A percentile compares a stretch with the other conserved stretches of the same genome.
phyloP scores from a whole-genome alignment of 2,329 filamentous ascomycete genomes.

The Calonectria honghensis region DNA sequence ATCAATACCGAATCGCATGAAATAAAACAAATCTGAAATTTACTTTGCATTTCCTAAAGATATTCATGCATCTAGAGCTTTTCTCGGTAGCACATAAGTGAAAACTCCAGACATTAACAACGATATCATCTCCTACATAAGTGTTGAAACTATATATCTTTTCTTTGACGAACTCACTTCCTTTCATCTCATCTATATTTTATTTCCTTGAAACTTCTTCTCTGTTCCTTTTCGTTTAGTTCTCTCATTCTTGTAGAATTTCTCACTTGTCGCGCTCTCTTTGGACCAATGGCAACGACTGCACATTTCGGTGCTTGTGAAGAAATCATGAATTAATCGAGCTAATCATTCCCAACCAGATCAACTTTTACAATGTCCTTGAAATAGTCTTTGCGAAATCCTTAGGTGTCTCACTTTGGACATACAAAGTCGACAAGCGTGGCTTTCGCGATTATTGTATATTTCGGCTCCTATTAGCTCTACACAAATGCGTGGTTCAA shows the following conservation, averaged over 20 bases:
- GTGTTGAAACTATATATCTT: too few relatives aligned
- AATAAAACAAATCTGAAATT: too few relatives aligned
- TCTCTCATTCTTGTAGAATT: neutral
- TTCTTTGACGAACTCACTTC: too few relatives aligned
- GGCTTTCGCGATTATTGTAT: neutral
- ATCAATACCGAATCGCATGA: too few relatives aligned
- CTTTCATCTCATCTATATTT: too few relatives aligned
- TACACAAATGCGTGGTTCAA: neutral
- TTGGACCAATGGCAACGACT: neutral
- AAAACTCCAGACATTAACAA: too few relatives aligned
- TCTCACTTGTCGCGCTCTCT: neutral
- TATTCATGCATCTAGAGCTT: too few relatives aligned
- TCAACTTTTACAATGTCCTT: too few relatives aligned
- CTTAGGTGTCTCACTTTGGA: neutral
- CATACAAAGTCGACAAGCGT: neutral
- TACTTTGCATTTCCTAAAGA: too few relatives aligned
- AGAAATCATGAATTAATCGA: neutral
- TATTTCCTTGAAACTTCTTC: too few relatives aligned
- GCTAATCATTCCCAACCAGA: neutral
- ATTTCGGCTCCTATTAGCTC: neutral
- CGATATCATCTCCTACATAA: too few relatives aligned
- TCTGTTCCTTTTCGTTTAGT: neutral
- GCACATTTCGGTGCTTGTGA: neutral
- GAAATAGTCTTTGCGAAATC: neutral
- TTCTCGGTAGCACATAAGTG: too few relatives aligned